Conservation (phyloP, 2,329 filamentous ascomycete genomes). For the Sclerotinia nivalis region DNA sequence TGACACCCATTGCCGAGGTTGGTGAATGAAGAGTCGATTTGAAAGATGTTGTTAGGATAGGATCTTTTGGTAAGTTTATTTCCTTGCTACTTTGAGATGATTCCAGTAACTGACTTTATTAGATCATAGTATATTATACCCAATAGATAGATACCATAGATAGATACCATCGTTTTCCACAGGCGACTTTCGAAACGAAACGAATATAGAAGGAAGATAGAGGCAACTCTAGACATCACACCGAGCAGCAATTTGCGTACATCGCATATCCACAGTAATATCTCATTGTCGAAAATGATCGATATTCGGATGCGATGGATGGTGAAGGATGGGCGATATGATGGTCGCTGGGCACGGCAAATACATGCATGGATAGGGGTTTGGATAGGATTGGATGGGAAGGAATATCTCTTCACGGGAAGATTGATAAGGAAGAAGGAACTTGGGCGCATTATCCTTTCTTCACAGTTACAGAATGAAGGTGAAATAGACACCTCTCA, state of each 20-base stretch:
- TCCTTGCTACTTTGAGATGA: background rate
- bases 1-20: slow-evolving; percentile 58
- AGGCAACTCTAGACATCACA: background rate
- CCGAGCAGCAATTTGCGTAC: background rate
- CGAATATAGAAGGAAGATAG: background rate
- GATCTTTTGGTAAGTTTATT: slow-evolving; percentile 2
- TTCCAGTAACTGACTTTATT: background rate
- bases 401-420: slow-evolving; percentile 4
- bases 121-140: slow-evolving; percentile 12
- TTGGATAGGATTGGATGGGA: background rate
- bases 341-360: background rate
- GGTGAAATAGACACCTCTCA: background rate
- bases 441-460: background rate
- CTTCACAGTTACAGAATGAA: background rate
- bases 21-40: slow-evolving; percentile 42
- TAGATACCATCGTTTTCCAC: slow-evolving; percentile 12
- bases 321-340: background rate
- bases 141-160: slow-evolving; percentile 17
- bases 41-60: background rate
- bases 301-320: background rate
- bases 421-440: slow-evolving; percentile 6
- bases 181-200: slow-evolving; percentile 14
- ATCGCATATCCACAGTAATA: background rate
- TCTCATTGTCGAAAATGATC: background rate
- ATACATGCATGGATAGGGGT: slow-evolving; percentile 2